These are phyloP conservation scores for Neurospora tetraspora DNA, from an alignment of 495 filamentous ascomycete genomes.

Conservation along the genomic window DNA sequence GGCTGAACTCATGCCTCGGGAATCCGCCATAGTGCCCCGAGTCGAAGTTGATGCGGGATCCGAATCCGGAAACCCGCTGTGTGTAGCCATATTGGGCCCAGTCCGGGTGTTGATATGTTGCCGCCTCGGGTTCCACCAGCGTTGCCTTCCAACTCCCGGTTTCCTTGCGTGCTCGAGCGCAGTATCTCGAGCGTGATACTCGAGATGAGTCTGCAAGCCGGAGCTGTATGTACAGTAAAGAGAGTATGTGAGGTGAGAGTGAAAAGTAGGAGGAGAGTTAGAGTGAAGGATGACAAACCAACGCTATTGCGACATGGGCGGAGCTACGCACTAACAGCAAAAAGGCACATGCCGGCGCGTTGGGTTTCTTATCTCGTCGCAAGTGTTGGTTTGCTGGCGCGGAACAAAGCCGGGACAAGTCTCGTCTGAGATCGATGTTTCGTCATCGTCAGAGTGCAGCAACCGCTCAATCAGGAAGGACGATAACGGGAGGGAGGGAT, in stretches of 20 bases:
- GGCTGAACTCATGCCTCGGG: background rate
- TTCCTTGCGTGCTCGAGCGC: background rate
- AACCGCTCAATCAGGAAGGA: background rate
- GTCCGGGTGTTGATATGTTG: background rate
- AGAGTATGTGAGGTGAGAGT: background rate
- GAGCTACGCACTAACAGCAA: background rate
- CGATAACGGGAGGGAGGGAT: background rate
- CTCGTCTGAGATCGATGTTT: background rate
- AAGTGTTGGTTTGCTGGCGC: background rate
- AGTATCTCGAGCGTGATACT: background rate
- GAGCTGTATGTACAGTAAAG: background rate
- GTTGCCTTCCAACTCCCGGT: background rate
- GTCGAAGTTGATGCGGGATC: background rate
- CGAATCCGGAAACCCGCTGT: slow-evolving; percentile 1
- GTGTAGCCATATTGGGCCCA: background rate
- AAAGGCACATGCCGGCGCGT: background rate
- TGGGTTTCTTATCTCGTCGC: background rate
- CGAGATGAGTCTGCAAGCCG: background rate
- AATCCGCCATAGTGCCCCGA: background rate
- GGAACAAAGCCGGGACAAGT: background rate
- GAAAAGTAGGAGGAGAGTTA: background rate
- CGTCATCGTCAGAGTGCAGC: background rate
- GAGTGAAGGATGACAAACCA: background rate
- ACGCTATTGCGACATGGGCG: background rate
- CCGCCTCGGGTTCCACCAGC: background rate